Evolutionary conservation across 2,329 filamentous ascomycete genomes (phyloP).

Genomic region (Ceratocystiopsis sp.): DNA sequence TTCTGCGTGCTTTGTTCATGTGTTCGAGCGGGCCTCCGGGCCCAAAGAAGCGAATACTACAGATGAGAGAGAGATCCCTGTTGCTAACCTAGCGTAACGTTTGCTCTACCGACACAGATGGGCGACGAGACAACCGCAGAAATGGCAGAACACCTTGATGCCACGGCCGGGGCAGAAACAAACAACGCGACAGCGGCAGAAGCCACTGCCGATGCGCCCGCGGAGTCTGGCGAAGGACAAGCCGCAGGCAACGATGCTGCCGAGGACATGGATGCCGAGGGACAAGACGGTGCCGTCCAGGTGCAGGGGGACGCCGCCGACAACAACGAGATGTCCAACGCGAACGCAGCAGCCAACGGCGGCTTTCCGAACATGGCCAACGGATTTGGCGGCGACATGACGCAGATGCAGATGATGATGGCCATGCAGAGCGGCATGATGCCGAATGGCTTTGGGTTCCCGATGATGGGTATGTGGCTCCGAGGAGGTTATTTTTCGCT

Average conservation of each 20-base stretch:
- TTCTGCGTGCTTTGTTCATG: not conserved
- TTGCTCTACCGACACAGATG: not conserved
- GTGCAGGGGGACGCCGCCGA: not conserved
- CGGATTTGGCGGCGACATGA: slow-evolving; percentile 41
- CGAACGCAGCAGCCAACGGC: slow-evolving; percentile 20
- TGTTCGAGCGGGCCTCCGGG: not conserved
- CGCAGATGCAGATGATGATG: slow-evolving; percentile 70
- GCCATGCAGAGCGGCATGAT: slow-evolving; percentile 54
- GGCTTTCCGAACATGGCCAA: slow-evolving; percentile 35
- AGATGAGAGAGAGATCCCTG: too few relatives aligned
- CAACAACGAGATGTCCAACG: slow-evolving; percentile 5
- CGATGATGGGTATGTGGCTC: slow-evolving; percentile 68
- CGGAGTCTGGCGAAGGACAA: slow-evolving; percentile 9
- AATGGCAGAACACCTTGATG: slow-evolving; percentile 2
- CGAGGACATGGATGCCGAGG: slow-evolving; percentile 17
- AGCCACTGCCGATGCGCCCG: slow-evolving; percentile 13
- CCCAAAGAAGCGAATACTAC: too few relatives aligned
- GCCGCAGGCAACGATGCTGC: slow-evolving; percentile 11
- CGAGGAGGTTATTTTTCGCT: too few relatives aligned
- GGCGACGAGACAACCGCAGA: not conserved
- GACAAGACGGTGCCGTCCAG: slow-evolving; percentile 10
- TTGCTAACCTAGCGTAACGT: slow-evolving; percentile 6
- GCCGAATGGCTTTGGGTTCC: slow-evolving; percentile 37
- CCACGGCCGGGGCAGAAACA: slow-evolving; percentile 9
- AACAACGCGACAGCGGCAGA: not conserved